These are phyloP conservation scores for Dorcoceras hygrometricum DNA, from an alignment of 257 asterid genomes.

Conservation along the genomic window DNA sequence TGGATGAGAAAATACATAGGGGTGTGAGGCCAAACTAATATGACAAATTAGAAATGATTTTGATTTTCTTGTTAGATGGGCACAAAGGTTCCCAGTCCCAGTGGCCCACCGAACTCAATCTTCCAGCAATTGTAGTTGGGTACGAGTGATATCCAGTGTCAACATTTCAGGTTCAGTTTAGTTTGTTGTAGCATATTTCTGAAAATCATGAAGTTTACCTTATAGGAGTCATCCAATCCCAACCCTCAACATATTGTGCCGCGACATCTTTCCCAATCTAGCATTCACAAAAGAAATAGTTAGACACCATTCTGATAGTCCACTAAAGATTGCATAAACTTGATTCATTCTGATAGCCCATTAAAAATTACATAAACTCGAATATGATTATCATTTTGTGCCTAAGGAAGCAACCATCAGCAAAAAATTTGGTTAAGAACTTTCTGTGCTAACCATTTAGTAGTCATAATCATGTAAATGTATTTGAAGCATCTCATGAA, in stretches of 20 bases:
- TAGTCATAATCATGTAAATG: not conserved
- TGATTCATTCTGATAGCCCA: conserved; percentile 17
- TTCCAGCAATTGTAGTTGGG: not conserved
- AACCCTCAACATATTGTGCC: conserved; percentile 91
- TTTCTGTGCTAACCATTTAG: not conserved
- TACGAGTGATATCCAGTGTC: not conserved
- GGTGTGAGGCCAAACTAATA: not conserved
- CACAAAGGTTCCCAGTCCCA: not conserved
- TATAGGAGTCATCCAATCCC: conserved; percentile 99
- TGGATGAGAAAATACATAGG: not conserved
- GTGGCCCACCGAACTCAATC: not conserved
- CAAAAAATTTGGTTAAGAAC: not conserved
- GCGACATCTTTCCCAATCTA: conserved; percentile 98
- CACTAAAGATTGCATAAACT: conserved; percentile 5
- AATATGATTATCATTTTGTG: not conserved
- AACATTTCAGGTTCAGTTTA: not conserved
- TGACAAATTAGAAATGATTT: not conserved
- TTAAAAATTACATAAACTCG: conserved; percentile 1
- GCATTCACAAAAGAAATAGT: conserved; percentile 24
- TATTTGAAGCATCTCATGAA: not conserved
- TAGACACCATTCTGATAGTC: conserved; percentile 17
- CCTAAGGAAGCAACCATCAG: conserved; percentile 10
- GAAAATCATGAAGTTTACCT: conserved; percentile 46
- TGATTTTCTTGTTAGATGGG: not conserved
- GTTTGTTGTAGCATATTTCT: not conserved